These are phyloP conservation scores for Elongisporangium prolatum DNA, from an alignment of 352 stramenopile genomes.

Conservation along the genomic window DNA sequence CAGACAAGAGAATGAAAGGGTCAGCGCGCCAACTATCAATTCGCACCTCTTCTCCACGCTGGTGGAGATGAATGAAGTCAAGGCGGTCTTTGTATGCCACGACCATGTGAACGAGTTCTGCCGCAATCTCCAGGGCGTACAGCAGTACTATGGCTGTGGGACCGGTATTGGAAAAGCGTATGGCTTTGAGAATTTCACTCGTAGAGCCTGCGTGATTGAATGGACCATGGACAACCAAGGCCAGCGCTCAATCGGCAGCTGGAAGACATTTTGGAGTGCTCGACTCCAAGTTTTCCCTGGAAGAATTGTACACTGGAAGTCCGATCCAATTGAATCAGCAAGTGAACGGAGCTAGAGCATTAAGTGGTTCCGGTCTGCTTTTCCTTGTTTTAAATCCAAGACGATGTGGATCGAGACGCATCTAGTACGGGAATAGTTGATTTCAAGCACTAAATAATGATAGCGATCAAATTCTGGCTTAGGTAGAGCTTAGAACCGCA, in stretches of 20 bases:
- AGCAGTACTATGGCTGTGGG: conserved; percentile 53
- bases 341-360: too few species aligned
- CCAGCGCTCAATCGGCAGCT: conserved; percentile 32
- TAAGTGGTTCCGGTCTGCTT: too few species aligned
- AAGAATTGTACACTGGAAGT: neutral
- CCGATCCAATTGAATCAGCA: too few species aligned
- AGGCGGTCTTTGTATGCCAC: conserved; percentile 52
- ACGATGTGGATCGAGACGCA: too few species aligned
- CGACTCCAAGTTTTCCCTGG: neutral
- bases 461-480: too few species aligned
- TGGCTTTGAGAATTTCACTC: conserved; percentile 17
- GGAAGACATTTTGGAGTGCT: conserved; percentile 23
- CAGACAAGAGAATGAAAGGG: conserved; percentile 26
- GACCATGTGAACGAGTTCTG: conserved; percentile 67
- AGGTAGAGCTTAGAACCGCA: too few species aligned
- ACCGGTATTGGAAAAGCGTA: conserved; percentile 38
- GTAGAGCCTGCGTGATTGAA: conserved; percentile 37
- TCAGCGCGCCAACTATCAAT: conserved; percentile 21
- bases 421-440: too few species aligned
- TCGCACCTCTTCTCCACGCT: conserved; percentile 34
- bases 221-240: conserved; percentile 32
- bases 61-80: conserved; percentile 42
- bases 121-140: conserved; percentile 33
- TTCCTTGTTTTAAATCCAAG: too few species aligned
- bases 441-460: too few species aligned